Base-by-base conservation (phyloP, 2,329 filamentous ascomycete species). In the Calycina herbarum region DNA sequence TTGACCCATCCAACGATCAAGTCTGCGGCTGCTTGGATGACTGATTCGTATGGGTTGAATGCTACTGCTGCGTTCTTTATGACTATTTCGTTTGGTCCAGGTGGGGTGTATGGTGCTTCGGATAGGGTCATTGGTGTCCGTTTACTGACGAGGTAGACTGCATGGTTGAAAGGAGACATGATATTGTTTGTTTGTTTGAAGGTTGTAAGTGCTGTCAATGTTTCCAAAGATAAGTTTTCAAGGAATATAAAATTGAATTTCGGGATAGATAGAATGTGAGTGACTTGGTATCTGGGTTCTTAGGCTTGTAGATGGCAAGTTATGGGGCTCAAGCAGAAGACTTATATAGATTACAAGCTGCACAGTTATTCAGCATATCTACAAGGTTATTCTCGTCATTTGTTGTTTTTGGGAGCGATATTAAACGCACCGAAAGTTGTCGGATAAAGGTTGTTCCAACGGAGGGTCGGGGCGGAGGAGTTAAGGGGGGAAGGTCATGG, bases 21-120 rank as follows among this genome's bases (percentile, higher is more conserved):
- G 2, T 60, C 15, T 7, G 64, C 40, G 20, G 60, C 27, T 7
- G 64, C 24, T 48, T 66, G 67, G 5, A 70, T 62, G 4, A 40
- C 15, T 20, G 40, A 77, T 68, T 82, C 80, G 20, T 81, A 73
- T 0, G 78, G 77, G 66, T 81, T 81, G 63, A 82, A 75, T 2
- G 78, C 79, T 2, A 80, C 68, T 13, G 78, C 78, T 24, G 66
- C 64, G 57, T 78, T 78, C 45, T 77, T 77, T 64, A 82, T 72
- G 7, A 79, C 72, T 33, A 82, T 71, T 64, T 82, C 73, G 33
- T 75, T 73, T 1, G 72, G 65, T 0, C 73, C 75, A 0, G 80
- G 76, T 10, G 70, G 60, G 1, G 75, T 51, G 76, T 62, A 79
- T 78, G 1, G 79, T 76, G 3, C 78, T 24, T 51, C 48, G 13